Base-by-base conservation (phyloP, 306 rosid species). In the Lathyrus sativus region DNA sequence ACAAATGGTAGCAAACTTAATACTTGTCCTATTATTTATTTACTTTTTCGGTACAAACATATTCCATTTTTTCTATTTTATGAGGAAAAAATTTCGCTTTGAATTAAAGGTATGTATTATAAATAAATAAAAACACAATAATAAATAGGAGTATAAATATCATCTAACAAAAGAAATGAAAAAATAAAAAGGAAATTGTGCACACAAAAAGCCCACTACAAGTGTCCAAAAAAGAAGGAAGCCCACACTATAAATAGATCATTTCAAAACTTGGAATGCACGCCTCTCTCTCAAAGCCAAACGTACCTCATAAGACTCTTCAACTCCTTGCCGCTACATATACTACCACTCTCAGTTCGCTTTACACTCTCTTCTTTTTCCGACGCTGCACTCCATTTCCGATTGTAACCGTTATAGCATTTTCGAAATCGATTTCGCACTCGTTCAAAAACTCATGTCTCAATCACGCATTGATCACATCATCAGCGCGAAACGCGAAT, bases 401-500 rank as follows among this genome's bases (percentile, higher is more conserved):
- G 56, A 24, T 44, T 28, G 11, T 9, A 41, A 33, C 22, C 22
- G 22, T 19, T 19, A 19, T 19, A 19, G 22, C 22, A 19, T 19
- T 19, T 19, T 19, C 22, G 5, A 50, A 62, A 51, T 11, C 18
- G 12, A 14, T 39, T 19, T 3, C 10, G 22, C 3, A 53, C 9
- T 53, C 33, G 12, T 13, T 37, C 54, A 24, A 6, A 35, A 17
- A 48, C 41, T 51, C 2, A 17, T 18, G 7, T 1, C 13, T 51
- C 12, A 1, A 51, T 2, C 58, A 14, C 28, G 18, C 57, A 50
- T 9, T 50, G 7, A 50, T 39, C 29, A 15, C 38, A 33, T 3
- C 43, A 41, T 12, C 55, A 63, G 12, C 57, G 60, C 42, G 65
- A 77, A 77, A 19, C 70, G 61, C 69, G 74, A 77, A 70, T 11